These are phyloP conservation scores for Gossypioides kirkii DNA, from an alignment of 345 rosid species.

Conservation along the genomic window DNA sequence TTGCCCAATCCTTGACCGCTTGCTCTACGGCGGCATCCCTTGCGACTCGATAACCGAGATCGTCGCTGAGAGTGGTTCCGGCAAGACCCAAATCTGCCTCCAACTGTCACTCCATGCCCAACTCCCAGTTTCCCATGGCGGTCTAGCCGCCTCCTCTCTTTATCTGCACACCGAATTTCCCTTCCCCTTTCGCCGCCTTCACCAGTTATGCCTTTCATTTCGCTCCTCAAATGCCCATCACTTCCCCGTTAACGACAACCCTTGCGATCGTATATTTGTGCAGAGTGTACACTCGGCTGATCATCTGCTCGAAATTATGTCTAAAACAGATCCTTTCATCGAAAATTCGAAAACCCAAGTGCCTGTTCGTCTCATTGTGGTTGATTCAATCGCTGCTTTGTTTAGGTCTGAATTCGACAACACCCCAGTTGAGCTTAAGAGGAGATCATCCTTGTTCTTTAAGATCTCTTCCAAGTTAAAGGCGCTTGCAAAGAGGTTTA, in stretches of 20 bases:
- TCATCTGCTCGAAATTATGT: slow-evolving; percentile 71
- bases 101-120: slow-evolving; percentile 71
- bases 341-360: slow-evolving; percentile 30
- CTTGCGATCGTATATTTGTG: slow-evolving; percentile 51
- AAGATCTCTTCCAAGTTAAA: slow-evolving; percentile 67
- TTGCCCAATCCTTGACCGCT: slow-evolving; percentile 53
- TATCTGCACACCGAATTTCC: slow-evolving; percentile 76
- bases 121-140: slow-evolving; percentile 69
- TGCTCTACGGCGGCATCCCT: slow-evolving; percentile 69
- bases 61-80: slow-evolving; percentile 79
- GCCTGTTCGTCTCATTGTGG: slow-evolving; percentile 67
- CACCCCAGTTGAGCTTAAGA: slow-evolving; percentile 55
- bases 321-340: slow-evolving; percentile 47
- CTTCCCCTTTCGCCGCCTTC: slow-evolving; percentile 73
- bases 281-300: slow-evolving; percentile 56
- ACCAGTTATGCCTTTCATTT: slow-evolving; percentile 45
- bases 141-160: slow-evolving; percentile 68
- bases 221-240: slow-evolving; percentile 28
- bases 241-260: slow-evolving; percentile 32
- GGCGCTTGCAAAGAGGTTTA: slow-evolving; percentile 55
- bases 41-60: slow-evolving; percentile 77
- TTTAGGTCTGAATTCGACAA: slow-evolving; percentile 84
- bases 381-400: slow-evolving; percentile 84
- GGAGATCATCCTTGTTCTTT: slow-evolving; percentile 69
- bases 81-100: slow-evolving; percentile 87